phyloP scores from a whole-genome alignment of 495 filamentous ascomycete species.

The Neurospora pannonica region DNA sequence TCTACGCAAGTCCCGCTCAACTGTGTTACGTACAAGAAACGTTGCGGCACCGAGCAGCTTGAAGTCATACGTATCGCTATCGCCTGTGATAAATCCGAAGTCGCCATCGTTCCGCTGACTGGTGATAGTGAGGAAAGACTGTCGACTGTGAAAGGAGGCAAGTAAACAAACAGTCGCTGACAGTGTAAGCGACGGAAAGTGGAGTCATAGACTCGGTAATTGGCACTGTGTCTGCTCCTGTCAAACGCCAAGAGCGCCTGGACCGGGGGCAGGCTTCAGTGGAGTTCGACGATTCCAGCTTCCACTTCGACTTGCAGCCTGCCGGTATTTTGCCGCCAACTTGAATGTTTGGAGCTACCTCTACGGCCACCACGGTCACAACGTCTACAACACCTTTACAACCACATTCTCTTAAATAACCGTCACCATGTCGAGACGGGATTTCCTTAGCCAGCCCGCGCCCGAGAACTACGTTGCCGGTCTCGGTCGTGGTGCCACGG shows the following conservation, averaged over 20 bases:
- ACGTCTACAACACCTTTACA: background rate
- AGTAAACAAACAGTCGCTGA: background rate
- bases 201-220: background rate
- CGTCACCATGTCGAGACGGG: slow-evolving; percentile 61
- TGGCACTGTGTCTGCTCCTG: background rate
- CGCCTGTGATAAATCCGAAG: too few relatives aligned
- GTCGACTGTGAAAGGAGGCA: background rate
- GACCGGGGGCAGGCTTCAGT: background rate
- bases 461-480: slow-evolving; percentile 98
- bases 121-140: too few relatives aligned
- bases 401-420: background rate
- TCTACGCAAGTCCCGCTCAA: too few relatives aligned
- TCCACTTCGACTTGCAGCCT: background rate
- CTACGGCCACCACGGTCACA: background rate
- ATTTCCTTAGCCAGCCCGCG: slow-evolving; percentile 84
- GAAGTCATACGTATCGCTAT: too few relatives aligned
- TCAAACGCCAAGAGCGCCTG: background rate
- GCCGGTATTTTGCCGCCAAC: slow-evolving; percentile 1
- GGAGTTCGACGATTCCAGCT: background rate
- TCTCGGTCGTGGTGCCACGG: slow-evolving; percentile 93
- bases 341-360: background rate
- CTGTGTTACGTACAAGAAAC: too few relatives aligned
- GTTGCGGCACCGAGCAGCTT: too few relatives aligned
- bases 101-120: too few relatives aligned
- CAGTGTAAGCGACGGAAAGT: background rate